phyloP scores from a whole-genome alignment of 305 asterid species.

The Solanum aculeatissimum region DNA sequence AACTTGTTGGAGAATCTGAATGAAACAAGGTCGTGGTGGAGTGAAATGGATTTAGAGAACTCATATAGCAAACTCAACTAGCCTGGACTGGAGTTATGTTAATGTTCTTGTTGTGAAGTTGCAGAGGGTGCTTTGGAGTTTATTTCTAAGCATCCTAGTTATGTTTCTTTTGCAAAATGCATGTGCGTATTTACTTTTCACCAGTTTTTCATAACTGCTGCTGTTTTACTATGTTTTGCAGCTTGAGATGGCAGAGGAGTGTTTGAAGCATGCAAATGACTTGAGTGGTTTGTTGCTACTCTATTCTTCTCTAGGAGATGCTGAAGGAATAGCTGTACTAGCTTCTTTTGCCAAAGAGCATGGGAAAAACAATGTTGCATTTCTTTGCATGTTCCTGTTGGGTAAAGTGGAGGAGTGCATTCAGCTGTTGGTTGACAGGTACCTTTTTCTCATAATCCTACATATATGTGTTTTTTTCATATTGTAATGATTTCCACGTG shows the following conservation, averaged over 20 bases:
- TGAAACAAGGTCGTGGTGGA: not conserved
- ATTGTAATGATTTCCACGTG: not conserved
- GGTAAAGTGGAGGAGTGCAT: constrained; percentile 87
- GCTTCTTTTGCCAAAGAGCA: constrained; percentile 64
- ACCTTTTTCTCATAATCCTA: not conserved
- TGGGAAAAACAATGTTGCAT: constrained; percentile 86
- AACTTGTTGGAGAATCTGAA: not conserved
- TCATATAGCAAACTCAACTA: not conserved
- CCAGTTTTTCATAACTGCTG: not conserved
- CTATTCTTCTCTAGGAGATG: constrained; percentile 79
- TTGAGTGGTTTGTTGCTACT: constrained; percentile 82
- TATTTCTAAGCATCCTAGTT: not conserved
- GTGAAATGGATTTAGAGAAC: not conserved
- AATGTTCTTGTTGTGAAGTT: not conserved
- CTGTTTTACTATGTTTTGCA: constrained; percentile 21
- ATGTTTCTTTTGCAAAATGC: not conserved
- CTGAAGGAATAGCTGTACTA: constrained; percentile 62
- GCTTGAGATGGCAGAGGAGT: constrained; percentile 82
- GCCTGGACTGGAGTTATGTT: not conserved
- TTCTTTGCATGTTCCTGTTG: constrained; percentile 66
- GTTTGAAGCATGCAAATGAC: constrained; percentile 88
- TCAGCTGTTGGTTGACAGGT: constrained; percentile 81
- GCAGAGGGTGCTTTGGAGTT: not conserved
- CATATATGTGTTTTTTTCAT: not conserved
- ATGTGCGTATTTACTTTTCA: not conserved